Evolutionary conservation across 2,329 filamentous ascomycete genomes (phyloP).

Genomic region (Stagonosporopsis vannaccii): DNA sequence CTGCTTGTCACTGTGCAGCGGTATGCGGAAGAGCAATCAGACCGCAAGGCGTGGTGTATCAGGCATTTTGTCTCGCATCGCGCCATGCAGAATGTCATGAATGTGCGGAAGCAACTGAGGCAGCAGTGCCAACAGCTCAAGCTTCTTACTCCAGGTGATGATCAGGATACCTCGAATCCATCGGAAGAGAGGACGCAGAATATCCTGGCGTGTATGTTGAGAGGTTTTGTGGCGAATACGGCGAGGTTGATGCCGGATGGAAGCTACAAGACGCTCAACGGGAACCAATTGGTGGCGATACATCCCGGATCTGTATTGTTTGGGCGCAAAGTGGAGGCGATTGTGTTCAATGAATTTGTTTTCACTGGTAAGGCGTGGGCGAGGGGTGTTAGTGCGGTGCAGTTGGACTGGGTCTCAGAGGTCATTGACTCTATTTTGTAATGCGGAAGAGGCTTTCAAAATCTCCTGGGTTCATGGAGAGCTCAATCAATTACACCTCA

Average conservation of each 20-base stretch:
- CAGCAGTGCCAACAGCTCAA: conserved; percentile 62
- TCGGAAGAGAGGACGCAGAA: conserved; percentile 56
- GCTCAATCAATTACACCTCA: conserved; percentile 35
- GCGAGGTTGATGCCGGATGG: conserved; percentile 67
- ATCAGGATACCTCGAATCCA: conserved; percentile 20
- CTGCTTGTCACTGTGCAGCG: conserved; percentile 66
- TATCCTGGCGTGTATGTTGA: conserved; percentile 65
- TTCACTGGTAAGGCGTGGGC: conserved; percentile 71
- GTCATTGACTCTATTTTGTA: conserved; percentile 49
- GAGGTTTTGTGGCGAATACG: conserved; percentile 67
- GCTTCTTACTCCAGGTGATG: conserved; percentile 34
- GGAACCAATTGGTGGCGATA: conserved; percentile 68
- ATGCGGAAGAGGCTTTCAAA: not conserved
- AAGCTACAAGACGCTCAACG: conserved; percentile 67
- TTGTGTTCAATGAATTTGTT: conserved; percentile 71
- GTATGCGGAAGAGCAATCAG: conserved; percentile 64
- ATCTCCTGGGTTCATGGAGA: not conserved
- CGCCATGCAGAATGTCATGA: conserved; percentile 71
- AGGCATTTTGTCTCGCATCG: conserved; percentile 67
- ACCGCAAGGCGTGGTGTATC: conserved; percentile 67
- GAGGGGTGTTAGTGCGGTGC: conserved; percentile 66
- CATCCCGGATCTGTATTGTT: conserved; percentile 69
- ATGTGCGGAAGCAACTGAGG: conserved; percentile 68
- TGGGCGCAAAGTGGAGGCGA: conserved; percentile 64
- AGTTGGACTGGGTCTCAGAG: conserved; percentile 68